Evolutionary conservation across 1,284 basidiomycete species (phyloP).

Genomic region (Trametes hirsuta): DNA sequence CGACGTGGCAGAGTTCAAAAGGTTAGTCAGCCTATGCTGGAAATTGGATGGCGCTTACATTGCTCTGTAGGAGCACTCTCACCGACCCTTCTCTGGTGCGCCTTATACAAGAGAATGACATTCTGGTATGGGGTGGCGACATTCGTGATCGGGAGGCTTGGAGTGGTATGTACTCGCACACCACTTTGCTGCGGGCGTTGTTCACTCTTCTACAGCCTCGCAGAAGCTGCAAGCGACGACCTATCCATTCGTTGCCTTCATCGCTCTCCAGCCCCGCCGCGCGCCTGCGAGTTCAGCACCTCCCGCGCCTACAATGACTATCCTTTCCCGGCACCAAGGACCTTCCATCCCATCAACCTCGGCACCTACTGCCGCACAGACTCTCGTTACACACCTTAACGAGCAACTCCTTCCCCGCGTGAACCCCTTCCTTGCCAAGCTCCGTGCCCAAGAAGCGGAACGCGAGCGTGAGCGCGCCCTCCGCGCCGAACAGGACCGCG

Average conservation of each 20-base stretch:
- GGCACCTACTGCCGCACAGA: conserved; percentile 62
- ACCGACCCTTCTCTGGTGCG: conserved; percentile 73
- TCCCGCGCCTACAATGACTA: conserved; percentile 61
- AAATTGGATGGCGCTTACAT: background rate
- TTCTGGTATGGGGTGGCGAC: conserved; percentile 87
- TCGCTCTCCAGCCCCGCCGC: conserved; percentile 81
- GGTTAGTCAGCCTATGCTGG: conserved; percentile 44
- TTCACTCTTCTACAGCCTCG: conserved; percentile 53
- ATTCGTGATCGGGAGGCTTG: conserved; percentile 83
- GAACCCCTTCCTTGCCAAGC: conserved; percentile 68
- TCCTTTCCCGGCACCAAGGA: conserved; percentile 86
- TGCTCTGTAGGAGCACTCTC: conserved; percentile 63
- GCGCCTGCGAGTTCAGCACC: conserved; percentile 44
- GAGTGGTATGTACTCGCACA: conserved; percentile 57
- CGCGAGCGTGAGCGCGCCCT: conserved; percentile 62
- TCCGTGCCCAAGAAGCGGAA: conserved; percentile 57
- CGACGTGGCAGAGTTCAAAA: conserved; percentile 85
- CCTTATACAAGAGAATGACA: conserved; percentile 66
- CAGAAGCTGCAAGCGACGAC: conserved; percentile 89
- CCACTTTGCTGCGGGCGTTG: background rate
- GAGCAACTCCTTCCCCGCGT: conserved; percentile 80
- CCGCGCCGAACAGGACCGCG: conserved; percentile 83
- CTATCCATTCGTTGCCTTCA: conserved; percentile 90
- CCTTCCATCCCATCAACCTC: conserved; percentile 48
- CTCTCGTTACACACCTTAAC: conserved; percentile 68